phyloP scores from a whole-genome alignment of 306 rosid genomes.

The Vigna hirtella region DNA sequence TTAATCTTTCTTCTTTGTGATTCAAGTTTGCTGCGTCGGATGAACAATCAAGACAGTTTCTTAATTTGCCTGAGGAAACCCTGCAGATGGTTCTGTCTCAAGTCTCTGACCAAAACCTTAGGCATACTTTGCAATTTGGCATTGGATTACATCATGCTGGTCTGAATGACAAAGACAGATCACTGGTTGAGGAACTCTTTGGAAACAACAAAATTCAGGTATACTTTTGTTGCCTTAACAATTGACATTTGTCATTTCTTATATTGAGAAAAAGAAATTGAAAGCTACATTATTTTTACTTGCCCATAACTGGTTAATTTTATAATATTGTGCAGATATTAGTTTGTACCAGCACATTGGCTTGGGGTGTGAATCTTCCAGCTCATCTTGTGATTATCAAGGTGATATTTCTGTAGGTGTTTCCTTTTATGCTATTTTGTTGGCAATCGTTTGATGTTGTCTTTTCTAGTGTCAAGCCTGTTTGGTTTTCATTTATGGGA shows the following conservation, averaged over 20 bases:
- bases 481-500: conserved; percentile 24
- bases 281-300: not conserved
- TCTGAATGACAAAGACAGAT: conserved; percentile 92
- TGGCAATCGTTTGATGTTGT: not conserved
- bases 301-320: conserved; percentile 28
- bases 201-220: conserved; percentile 97
- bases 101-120: conserved; percentile 87
- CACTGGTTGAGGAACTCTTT: conserved; percentile 93
- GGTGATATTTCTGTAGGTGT: conserved; percentile 54
- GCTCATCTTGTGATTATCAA: conserved; percentile 97
- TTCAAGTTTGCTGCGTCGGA: conserved; percentile 93
- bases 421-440: conserved; percentile 30
- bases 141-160: conserved; percentile 98
- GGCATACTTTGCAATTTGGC: conserved; percentile 97
- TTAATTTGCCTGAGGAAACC: conserved; percentile 83
- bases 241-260: conserved; percentile 10
- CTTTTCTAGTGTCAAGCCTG: not conserved
- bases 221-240: conserved; percentile 47
- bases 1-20: conserved; percentile 40
- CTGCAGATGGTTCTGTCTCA: conserved; percentile 92
- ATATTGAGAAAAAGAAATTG: not conserved
- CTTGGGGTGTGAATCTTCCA: conserved; percentile 99
- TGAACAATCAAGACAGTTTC: conserved; percentile 88
- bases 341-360: conserved; percentile 97
- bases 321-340: conserved; percentile 62